These are phyloP conservation scores for Ophiorrhiza pumila DNA, from an alignment of 257 asterid genomes.

Conservation along the genomic window DNA sequence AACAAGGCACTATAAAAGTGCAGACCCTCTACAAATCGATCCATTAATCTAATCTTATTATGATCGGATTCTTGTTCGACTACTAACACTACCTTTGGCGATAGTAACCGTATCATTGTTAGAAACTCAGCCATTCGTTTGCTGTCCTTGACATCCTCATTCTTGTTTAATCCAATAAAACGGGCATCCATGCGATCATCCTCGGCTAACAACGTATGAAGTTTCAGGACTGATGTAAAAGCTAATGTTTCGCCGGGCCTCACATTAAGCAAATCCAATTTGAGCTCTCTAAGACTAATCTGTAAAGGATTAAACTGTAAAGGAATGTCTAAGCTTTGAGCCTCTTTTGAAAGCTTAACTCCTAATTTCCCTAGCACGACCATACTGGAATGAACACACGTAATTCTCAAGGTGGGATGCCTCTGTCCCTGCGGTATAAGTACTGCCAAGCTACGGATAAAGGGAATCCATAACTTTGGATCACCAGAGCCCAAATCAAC, in stretches of 20 bases:
- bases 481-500: conserved; percentile 45
- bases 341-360: conserved; percentile 36
- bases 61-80: conserved; percentile 56
- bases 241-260: conserved; percentile 42
- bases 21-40: conserved; percentile 49
- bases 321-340: conserved; percentile 30
- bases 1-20: conserved; percentile 51
- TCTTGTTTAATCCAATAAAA: conserved; percentile 26
- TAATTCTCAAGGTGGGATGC: conserved; percentile 31
- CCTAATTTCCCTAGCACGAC: conserved; percentile 31
- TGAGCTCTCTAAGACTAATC: conserved; percentile 30
- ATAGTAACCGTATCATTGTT: conserved; percentile 27
- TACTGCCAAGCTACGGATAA: conserved; percentile 31
- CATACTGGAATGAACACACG: conserved; percentile 30
- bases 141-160: conserved; percentile 27
- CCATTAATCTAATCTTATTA: conserved; percentile 33
- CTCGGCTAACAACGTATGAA: conserved; percentile 43
- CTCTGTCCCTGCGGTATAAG: background rate
- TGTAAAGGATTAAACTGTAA: conserved; percentile 35
- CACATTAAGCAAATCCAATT: conserved; percentile 35
- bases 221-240: conserved; percentile 37
- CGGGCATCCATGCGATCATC: conserved; percentile 33
- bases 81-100: conserved; percentile 36
- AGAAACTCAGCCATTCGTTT: conserved; percentile 35
- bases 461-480: conserved; percentile 44